Evolutionary conservation across 1,284 basidiomycete genomes (phyloP), one percentile per base, ranked within the genome.

Genomic region (Entoloma clypeatum): DNA sequence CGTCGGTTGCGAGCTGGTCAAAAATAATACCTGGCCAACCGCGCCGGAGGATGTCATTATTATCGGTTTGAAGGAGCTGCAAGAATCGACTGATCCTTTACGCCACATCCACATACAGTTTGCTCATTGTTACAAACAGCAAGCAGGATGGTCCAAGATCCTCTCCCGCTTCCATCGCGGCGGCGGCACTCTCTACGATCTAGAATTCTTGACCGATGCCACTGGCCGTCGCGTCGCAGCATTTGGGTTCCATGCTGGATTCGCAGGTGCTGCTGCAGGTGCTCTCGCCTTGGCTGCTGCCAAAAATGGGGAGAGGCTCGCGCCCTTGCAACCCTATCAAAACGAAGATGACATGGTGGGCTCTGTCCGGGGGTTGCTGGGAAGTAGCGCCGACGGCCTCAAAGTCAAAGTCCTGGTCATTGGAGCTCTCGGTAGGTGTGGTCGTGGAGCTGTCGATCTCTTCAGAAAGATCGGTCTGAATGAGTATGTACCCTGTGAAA

Each of bases 231-330:
- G 96, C 25, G 95, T 99, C 18, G 96, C 96, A n/a, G 96, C 96
- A 1, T 99, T 99, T 58, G 96, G 96, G 5, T 99, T 89, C 75
- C 90, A 99, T 65, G 96, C 96, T 9, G 96, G 96, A 2, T 99
- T 98, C 54, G 94, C 95, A 5, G 96, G 96, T 18, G 93, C 96
- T 4, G 96, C 95, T 2, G 89, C 92, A 0, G 94, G 94, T 37
- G 83, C 87, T 5, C 75, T 99, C 14, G 93, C 92, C 2, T 67
- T 86, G 35, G 90, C 89, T 5, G 73, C 86, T 16, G 77, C 85
- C 49, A 74, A 77, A 52, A 71, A 76, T 16, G 80, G 77, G 6
- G 67, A 76, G 49, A 65, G 68, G 11, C 69, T 94, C 22, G 88
- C 84, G 13, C 67, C 63, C 30, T 69, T 97, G 48, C 74, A 85